These are phyloP conservation scores for Rhizoctonia solani DNA, from an alignment of 1,284 basidiomycete species.

Conservation along the genomic window DNA sequence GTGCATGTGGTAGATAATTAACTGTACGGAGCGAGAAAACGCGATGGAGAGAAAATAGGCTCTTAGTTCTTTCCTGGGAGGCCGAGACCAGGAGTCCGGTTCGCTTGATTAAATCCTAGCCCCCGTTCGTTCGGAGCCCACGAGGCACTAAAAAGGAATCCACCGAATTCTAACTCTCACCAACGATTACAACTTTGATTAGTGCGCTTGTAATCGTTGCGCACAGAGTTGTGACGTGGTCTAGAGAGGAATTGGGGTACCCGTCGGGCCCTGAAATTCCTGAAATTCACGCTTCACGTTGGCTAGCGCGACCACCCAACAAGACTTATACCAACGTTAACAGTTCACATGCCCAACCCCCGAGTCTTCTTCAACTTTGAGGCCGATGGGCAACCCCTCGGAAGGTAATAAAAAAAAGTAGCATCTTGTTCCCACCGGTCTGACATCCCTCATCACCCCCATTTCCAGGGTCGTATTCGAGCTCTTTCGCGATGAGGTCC, in stretches of 20 bases:
- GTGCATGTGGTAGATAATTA: constrained; percentile 10
- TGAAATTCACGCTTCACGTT: no score
- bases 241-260: not conserved
- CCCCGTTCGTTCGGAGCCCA: not conserved
- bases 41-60: not conserved
- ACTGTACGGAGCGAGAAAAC: not conserved
- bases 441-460: constrained; percentile 4
- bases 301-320: not conserved
- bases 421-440: not conserved
- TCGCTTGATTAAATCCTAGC: not conserved
- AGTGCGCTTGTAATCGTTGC: not conserved
- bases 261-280: constrained; percentile 7
- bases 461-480: constrained; percentile 72
- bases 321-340: no score
- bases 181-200: not conserved
- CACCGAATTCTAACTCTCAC: not conserved
- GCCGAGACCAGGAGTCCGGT: not conserved
- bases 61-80: constrained; percentile 1
- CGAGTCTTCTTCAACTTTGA: constrained; percentile 72
- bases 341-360: constrained; percentile 45
- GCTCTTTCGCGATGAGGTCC: constrained; percentile 73
- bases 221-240: not conserved
- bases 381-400: constrained; percentile 56
- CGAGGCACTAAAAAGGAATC: not conserved
- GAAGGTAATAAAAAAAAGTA: constrained; percentile 64